Percentiles rank a stretch among this genome's conserved stretches.
Evolutionary conservation across 1,139 yeast species (phyloP).

Genomic region (Kurtzmaniella quercitrusa): DNA sequence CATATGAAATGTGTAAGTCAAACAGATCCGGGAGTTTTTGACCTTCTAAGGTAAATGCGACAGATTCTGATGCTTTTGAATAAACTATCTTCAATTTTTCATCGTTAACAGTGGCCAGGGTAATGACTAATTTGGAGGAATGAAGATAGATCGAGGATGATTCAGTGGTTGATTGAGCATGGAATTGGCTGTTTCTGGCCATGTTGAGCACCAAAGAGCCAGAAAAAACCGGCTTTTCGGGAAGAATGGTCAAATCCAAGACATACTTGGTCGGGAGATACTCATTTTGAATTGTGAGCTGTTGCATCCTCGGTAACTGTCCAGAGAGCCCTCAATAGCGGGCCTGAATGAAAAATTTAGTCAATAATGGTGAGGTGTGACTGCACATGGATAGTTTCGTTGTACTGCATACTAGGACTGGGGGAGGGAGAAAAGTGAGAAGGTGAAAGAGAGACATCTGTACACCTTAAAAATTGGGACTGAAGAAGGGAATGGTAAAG

Average conservation of each 20-base stretch:
- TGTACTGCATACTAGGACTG: not conserved
- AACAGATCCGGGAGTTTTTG: constrained; percentile 8
- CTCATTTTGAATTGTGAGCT: constrained; percentile 23
- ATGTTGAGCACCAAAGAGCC: constrained; percentile 42
- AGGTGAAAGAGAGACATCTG: not conserved
- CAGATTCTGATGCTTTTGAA: constrained; percentile 35
- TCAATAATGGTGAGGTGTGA: not conserved
- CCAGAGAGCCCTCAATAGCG: not conserved
- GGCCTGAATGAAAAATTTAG: not conserved
- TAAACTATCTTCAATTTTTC: constrained; percentile 22
- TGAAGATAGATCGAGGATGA: constrained; percentile 18
- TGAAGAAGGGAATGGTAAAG: too few relatives aligned
- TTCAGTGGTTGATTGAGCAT: not conserved
- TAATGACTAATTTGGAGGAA: constrained; percentile 25
- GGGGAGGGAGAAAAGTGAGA: not conserved
- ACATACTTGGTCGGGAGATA: constrained; percentile 43
- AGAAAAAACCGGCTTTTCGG: constrained; percentile 51
- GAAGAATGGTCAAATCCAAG: constrained; percentile 39
- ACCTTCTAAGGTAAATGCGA: constrained; percentile 16
- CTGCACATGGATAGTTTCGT: not conserved
- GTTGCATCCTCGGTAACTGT: not conserved
- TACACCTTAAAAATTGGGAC: too few relatives aligned
- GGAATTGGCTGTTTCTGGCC: constrained; percentile 15
- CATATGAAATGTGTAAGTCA: constrained; percentile 21
- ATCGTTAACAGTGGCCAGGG: constrained; percentile 18